Percentiles rank a stretch among this genome's conserved stretches.
Evolutionary conservation across 2,329 filamentous ascomycete species (phyloP).

Genomic region (Beauveria scarabaeidicola): DNA sequence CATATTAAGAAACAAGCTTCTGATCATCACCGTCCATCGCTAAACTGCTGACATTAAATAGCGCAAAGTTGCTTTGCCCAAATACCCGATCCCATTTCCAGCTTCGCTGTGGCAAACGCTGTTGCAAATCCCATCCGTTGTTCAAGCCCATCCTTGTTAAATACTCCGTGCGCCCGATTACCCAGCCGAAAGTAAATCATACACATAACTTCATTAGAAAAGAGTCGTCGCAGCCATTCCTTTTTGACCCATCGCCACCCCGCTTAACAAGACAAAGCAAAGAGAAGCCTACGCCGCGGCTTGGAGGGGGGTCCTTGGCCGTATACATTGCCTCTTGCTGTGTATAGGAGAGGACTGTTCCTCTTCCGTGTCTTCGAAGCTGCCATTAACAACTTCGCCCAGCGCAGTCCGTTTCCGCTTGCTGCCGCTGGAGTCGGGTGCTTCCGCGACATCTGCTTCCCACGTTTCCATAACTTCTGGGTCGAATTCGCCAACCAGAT

Average conservation of each 20-base stretch:
- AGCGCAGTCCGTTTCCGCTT: constrained; percentile 30
- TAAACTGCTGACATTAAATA: neutral
- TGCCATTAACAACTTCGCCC: constrained; percentile 30
- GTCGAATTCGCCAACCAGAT: constrained; percentile 38
- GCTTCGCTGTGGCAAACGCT: neutral
- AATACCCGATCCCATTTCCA: neutral
- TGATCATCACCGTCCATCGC: neutral
- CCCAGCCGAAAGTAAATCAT: neutral
- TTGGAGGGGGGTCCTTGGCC: constrained; percentile 20
- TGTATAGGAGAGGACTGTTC: constrained; percentile 19
- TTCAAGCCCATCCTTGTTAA: neutral
- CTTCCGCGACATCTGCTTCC: constrained; percentile 27
- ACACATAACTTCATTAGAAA: neutral
- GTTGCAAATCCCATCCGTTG: neutral
- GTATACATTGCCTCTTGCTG: constrained; percentile 22
- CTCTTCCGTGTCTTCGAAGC: constrained; percentile 30
- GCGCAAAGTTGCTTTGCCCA: neutral
- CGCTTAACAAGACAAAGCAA: neutral
- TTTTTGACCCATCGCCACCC: no score
- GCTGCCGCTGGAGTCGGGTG: constrained; percentile 23
- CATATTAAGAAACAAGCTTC: neutral
- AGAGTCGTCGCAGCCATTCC: no score
- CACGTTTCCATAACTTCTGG: constrained; percentile 36
- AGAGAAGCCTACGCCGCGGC: neutral
- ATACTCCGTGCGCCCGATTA: neutral